Conservation (phyloP, 2,329 filamentous ascomycete species). For the Rasamsonia emersonii region DNA sequence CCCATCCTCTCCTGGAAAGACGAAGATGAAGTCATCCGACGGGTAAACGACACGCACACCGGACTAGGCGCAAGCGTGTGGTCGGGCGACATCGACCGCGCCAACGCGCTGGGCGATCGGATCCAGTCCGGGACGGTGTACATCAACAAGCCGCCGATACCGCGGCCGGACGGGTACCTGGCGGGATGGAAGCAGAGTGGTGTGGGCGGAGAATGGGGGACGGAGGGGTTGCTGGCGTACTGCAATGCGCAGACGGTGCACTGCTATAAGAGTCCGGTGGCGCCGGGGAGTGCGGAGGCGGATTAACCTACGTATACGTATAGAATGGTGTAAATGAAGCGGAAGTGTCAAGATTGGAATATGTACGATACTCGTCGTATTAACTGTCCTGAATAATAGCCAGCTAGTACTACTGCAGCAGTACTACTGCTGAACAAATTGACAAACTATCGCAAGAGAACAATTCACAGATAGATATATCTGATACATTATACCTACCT, state of each 20-base stretch:
- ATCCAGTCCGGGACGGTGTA: slow-evolving; percentile 37
- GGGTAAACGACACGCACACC: slow-evolving; percentile 37
- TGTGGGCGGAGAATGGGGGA: slow-evolving; percentile 20
- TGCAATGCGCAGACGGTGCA: slow-evolving; percentile 11
- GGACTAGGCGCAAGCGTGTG: slow-evolving; percentile 39
- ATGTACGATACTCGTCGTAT: no score
- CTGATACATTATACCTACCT: no score
- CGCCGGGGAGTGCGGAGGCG: slow-evolving; percentile 7
- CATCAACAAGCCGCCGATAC: slow-evolving; percentile 23
- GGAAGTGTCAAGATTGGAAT: no score
- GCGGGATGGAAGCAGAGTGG: slow-evolving; percentile 23
- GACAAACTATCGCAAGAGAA: no score
- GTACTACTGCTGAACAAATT: no score
- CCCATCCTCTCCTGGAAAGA: slow-evolving; percentile 51
- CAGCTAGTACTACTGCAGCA: no score
- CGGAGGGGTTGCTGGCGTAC: slow-evolving; percentile 15
- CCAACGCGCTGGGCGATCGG: slow-evolving; percentile 31
- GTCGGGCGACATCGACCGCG: slow-evolving; percentile 38
- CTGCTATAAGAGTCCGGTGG: slow-evolving; percentile 9
- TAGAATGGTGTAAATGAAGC: no score
- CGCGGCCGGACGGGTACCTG: slow-evolving; percentile 12
- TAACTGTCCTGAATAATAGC: no score
- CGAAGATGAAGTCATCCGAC: slow-evolving; percentile 35
- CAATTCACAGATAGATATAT: no score
- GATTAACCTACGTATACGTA: no score